Evolutionary conservation across 768 basidiomycete species (phyloP).

Genomic region (Lactarius sanguifluus): DNA sequence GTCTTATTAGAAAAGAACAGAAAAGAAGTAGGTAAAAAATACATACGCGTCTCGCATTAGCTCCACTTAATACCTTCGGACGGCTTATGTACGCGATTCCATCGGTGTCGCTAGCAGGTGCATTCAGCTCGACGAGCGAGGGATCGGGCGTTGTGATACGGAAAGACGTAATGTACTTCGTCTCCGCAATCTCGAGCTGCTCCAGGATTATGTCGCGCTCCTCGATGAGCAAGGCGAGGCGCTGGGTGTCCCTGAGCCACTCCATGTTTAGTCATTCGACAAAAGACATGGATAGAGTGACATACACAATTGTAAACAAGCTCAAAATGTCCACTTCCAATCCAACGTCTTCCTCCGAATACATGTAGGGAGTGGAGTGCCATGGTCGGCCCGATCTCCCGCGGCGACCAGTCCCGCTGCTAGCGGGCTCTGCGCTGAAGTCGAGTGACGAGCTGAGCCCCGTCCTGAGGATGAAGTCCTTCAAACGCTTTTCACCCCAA

Average conservation of each 20-base stretch:
- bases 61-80: conserved; percentile 52
- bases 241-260: conserved; percentile 58
- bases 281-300: conserved; percentile 18
- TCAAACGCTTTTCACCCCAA: conserved; percentile 73
- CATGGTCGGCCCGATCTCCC: conserved; percentile 5
- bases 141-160: conserved; percentile 70
- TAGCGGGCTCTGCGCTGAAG: conserved; percentile 31
- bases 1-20: conserved; percentile 4
- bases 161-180: conserved; percentile 76
- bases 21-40: neutral
- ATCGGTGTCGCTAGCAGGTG: conserved; percentile 37
- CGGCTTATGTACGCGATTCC: conserved; percentile 64
- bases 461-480: conserved; percentile 63
- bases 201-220: conserved; percentile 77
- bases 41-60: conserved; percentile 31
- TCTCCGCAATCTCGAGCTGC: conserved; percentile 77
- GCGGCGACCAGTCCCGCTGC: conserved; percentile 27
- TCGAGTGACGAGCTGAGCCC: conserved; percentile 64
- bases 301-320: conserved; percentile 74
- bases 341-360: conserved; percentile 41
- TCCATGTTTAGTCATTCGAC: conserved; percentile 18
- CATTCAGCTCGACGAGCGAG: conserved; percentile 59
- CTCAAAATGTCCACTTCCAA: conserved; percentile 67
- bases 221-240: conserved; percentile 65
- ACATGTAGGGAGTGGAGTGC: conserved; percentile 7